Conservation (phyloP, 2,329 filamentous ascomycete genomes). For the Talaromyces sp. region DNA sequence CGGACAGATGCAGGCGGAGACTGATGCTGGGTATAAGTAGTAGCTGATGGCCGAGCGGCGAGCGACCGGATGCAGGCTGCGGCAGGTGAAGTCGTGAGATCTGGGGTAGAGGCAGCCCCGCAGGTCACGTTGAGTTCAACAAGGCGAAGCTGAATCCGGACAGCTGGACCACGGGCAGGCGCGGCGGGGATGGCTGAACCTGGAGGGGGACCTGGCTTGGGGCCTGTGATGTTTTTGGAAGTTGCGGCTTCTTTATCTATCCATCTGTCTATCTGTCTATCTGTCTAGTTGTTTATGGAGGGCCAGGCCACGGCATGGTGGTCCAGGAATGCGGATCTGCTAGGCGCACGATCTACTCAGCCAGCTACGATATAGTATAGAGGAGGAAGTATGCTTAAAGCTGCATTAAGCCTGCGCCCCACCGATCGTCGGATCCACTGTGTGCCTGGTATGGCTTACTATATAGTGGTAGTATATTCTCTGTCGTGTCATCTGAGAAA, state of each 20-base stretch:
- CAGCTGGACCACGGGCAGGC: neutral
- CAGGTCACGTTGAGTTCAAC: neutral
- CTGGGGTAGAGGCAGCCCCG: neutral
- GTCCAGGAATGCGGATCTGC: neutral
- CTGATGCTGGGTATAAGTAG: slow-evolving; percentile 7
- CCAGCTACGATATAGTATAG: neutral
- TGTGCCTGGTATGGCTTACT: no score
- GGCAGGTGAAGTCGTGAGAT: neutral
- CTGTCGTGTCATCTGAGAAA: neutral
- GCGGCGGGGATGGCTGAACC: neutral
- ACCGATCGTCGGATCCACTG: neutral
- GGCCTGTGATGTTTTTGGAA: neutral
- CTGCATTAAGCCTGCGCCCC: neutral
- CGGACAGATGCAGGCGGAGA: neutral
- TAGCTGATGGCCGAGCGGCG: neutral
- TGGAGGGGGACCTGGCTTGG: neutral
- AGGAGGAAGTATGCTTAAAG: neutral
- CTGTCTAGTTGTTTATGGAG: neutral
- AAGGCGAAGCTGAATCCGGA: neutral
- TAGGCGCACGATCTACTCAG: neutral
- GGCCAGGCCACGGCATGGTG: neutral
- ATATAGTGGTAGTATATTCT: neutral
- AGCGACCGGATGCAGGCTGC: slow-evolving; percentile 8
- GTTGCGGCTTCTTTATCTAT: neutral
- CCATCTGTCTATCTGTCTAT: neutral